These are phyloP conservation scores for Larix sibirica DNA, from an alignment of 83 land plant genomes.

Conservation along the genomic window DNA sequence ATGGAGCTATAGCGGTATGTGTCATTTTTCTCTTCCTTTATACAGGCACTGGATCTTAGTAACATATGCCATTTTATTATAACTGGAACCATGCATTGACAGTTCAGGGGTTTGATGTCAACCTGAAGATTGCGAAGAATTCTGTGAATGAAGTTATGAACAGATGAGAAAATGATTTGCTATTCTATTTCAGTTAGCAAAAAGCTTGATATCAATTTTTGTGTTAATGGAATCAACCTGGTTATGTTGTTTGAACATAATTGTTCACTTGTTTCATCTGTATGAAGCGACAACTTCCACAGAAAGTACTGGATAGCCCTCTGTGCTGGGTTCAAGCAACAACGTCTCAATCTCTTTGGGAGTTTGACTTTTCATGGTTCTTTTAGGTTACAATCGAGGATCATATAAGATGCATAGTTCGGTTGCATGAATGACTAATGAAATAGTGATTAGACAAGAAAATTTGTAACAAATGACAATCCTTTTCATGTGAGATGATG, in stretches of 20 bases:
- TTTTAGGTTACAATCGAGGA: too few relatives aligned
- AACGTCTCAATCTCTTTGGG: too few relatives aligned
- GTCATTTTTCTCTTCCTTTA: not conserved
- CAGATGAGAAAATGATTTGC: not conserved
- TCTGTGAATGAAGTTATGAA: not conserved
- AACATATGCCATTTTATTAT: not conserved
- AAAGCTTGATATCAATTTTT: not conserved
- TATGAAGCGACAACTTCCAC: not conserved
- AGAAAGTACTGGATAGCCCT: not conserved
- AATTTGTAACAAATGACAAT: too few relatives aligned
- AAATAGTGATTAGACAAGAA: too few relatives aligned
- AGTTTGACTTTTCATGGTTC: too few relatives aligned
- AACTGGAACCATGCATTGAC: not conserved
- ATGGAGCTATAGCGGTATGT: not conserved
- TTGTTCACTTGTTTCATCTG: not conserved
- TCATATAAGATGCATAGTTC: too few relatives aligned
- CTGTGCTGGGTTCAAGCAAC: too few relatives aligned
- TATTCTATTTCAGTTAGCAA: not conserved
- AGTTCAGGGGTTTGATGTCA: not conserved
- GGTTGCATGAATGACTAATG: too few relatives aligned
- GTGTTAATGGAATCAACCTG: not conserved
- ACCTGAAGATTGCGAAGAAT: not conserved
- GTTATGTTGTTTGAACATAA: not conserved
- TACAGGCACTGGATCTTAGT: slow-evolving; percentile 1
- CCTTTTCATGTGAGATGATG: too few relatives aligned